Base-by-base conservation (phyloP, 305 asterid genomes). In the Fraxinus xanthoxyloides region DNA sequence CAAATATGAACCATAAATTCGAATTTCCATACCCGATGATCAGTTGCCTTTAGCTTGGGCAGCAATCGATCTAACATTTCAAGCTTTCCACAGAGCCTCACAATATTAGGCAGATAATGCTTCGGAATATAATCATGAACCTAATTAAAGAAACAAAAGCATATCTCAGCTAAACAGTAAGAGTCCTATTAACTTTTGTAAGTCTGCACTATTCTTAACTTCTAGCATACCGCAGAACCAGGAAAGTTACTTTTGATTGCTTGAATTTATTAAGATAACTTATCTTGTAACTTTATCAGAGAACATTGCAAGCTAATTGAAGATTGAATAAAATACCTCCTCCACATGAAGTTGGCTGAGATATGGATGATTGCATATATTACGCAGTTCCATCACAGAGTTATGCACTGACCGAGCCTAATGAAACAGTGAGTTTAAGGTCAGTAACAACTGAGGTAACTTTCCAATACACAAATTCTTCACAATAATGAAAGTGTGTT, bases 331-430 rank as follows among this genome's bases (percentile, higher is more conserved):
- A 81, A 43, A 83, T 87, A 97, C 99, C 99, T 97, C 98, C 79
- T 97, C 99, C 80, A 92, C 98, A 86, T 97, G 99, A 83, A 97
- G 97, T 84, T 97, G 99, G 83, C 99, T 97, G 82, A 97, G 98
- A 87, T 94, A 97, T 8, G 99, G 99, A 86, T 97, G 99, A 89
- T 97, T 97, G 88, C 99, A 97, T 84, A 97, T 97, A 88, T 97
- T 97, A 70, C 98, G 95, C 12, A 94, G 93, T 91, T 97, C 99
- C 97, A 97, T 94, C 82, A 97, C 99, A 69, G 99, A 90, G 87
- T 97, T 97, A 88, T 97, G 99, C 86, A 97, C 97, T 30, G 98
- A 85, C 63, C 99, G 93, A 80, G 93, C 98, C 99, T 97, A 88
- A 82, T 72, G 35, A 83, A 82, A 79, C 78, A 72, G 78, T 81